Conservation (phyloP, 2,329 filamentous ascomycete species). For the Thielaviopsis euricoi region DNA sequence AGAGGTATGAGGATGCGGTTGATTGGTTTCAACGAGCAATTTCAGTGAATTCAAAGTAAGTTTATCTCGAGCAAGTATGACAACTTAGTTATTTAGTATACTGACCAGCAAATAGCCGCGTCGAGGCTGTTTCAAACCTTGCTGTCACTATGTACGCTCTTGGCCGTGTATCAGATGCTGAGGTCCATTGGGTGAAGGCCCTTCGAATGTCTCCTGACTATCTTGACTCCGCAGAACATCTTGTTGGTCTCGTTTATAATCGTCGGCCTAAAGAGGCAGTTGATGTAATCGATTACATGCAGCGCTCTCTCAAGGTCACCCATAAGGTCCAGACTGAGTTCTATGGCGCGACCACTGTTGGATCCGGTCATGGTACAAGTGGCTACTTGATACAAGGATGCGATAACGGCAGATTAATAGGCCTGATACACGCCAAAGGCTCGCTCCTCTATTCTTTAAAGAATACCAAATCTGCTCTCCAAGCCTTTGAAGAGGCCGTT, state of each 20-base stretch:
- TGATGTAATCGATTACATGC: slow-evolving; percentile 70
- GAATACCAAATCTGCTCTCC: slow-evolving; percentile 62
- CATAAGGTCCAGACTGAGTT: background rate
- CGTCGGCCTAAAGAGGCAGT: slow-evolving; percentile 74
- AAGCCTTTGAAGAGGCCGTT: slow-evolving; percentile 88
- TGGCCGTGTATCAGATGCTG: slow-evolving; percentile 65
- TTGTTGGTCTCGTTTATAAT: slow-evolving; percentile 75
- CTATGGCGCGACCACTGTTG: background rate
- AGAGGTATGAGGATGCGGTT: slow-evolving; percentile 62
- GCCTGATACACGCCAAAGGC: slow-evolving; percentile 93
- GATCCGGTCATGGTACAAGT: slow-evolving; percentile 30
- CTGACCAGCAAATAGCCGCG: slow-evolving; percentile 38
- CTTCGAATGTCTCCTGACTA: slow-evolving; percentile 71
- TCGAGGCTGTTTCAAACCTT: slow-evolving; percentile 86
- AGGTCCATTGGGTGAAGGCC: slow-evolving; percentile 72
- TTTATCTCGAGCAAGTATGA: slow-evolving; percentile 6
- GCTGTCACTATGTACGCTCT: slow-evolving; percentile 79
- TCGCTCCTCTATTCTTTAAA: slow-evolving; percentile 91
- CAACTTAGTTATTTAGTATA: background rate
- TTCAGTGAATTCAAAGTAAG: slow-evolving; percentile 38
- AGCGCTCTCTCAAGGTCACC: slow-evolving; percentile 41
- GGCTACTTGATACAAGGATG: slow-evolving; percentile 70
- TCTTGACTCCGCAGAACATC: slow-evolving; percentile 87
- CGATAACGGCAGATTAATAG: slow-evolving; percentile 84
- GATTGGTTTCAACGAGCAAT: slow-evolving; percentile 56